Percentiles rank a stretch among this genome's conserved stretches.
phyloP scores from a whole-genome alignment of 140 eudicot genomes.

The Senecio squalidus region DNA sequence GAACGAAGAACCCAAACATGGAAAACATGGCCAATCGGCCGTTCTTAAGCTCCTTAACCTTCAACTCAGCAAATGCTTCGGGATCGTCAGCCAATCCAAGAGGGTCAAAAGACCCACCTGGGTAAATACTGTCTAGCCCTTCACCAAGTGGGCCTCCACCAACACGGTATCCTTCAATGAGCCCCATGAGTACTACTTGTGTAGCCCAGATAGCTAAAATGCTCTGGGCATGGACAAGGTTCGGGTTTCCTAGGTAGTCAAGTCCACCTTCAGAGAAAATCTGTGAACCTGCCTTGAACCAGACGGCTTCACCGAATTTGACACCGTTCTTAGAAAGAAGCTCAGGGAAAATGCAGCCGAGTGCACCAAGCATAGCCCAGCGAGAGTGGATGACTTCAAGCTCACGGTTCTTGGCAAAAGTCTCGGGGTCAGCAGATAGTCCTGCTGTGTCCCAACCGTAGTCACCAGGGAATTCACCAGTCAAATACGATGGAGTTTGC shows the following conservation, averaged over 20 bases:
- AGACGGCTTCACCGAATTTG: slow-evolving; percentile 63
- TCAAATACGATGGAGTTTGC: slow-evolving; percentile 73
- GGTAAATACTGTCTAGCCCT: slow-evolving; percentile 32
- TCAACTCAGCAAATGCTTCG: slow-evolving; percentile 30
- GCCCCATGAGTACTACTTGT: slow-evolving; percentile 68
- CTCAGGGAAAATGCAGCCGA: slow-evolving; percentile 72
- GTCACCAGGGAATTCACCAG: slow-evolving; percentile 87
- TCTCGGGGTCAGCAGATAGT: slow-evolving; percentile 71
- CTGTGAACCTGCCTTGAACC: slow-evolving; percentile 81
- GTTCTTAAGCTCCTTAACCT: slow-evolving; percentile 34
- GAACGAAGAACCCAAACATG: slow-evolving; percentile 16
- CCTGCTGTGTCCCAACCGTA: slow-evolving; percentile 89
- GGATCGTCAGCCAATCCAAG: slow-evolving; percentile 38
- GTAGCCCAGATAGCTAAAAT: slow-evolving; percentile 61
- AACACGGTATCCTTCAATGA: slow-evolving; percentile 53
- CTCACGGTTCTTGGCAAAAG: slow-evolving; percentile 74
- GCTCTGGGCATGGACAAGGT: slow-evolving; percentile 68
- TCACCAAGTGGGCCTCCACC: slow-evolving; percentile 45
- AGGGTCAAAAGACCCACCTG: slow-evolving; percentile 35
- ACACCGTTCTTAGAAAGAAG: slow-evolving; percentile 55
- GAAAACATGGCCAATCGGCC: slow-evolving; percentile 34
- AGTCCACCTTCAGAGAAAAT: slow-evolving; percentile 73
- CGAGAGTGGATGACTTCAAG: slow-evolving; percentile 74
- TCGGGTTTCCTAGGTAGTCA: slow-evolving; percentile 73
- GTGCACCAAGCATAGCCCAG: slow-evolving; percentile 86